Evolutionary conservation across 805 yeast species (phyloP), one percentile per base, ranked within the genome.

Genomic region (Wickerhamiella kurtzmanii): DNA sequence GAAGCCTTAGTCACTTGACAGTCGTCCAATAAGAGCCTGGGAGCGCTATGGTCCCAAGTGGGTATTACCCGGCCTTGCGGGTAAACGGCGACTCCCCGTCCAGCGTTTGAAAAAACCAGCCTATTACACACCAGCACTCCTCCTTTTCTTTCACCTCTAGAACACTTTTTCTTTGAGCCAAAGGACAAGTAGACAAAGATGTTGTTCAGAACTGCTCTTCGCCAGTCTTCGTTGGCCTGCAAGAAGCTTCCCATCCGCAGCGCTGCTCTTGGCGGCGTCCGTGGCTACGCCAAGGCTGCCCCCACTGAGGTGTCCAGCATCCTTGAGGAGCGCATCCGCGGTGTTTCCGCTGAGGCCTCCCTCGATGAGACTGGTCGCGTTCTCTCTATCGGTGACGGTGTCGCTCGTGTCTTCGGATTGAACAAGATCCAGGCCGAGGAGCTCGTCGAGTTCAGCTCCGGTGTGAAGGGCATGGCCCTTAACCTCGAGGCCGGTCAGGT

Each of bases 351-450:
- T 65, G 97, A 89, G 73, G 85, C 96, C 64, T 80, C 85, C 82
- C 81, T 92, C 67, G 86, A 92, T 73, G 98, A 92, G 76, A 94
- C 98, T 68, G 99, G 99, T 72, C 86, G 95, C 75, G 98, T 92
- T 66, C 78, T 92, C 68, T 82, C 96, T 60, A 96, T 92, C 67
- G 98, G 98, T 83, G 99, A 92, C 74, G 99, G 99, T 92, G 92
- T 92, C 69, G 99, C 98, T 71, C 94, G 97, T 80, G 95, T 92
- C 67, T 92, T 84, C 76, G 99, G 99, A 76, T 77, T 92, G 65
- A 92, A 88, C 92, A 92, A 92, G 80, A 81, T 87, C 73, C 97
- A 89, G 79, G 98, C 98, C 68, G 98, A 92, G 77, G 99, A 92
- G 77, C 80, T 92, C 71, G 96, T 92, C 65, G 98, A 92, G 76